Conservation (phyloP, 2,329 filamentous ascomycete genomes). For the Nigrospora sphaerica region DNA sequence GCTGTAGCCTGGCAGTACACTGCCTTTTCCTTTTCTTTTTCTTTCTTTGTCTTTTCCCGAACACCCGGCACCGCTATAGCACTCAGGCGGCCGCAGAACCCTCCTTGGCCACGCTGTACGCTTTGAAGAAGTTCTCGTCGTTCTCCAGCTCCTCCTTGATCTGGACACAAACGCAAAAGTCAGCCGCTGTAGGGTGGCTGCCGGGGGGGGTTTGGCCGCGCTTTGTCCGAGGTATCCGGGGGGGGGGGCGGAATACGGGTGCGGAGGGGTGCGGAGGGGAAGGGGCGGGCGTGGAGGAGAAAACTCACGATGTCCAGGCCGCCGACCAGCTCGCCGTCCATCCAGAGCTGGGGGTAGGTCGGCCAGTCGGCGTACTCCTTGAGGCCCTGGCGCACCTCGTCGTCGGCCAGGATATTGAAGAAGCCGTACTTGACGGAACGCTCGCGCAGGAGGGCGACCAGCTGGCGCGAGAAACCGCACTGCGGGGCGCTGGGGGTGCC, state of each 20-base stretch:
- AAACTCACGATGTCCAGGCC: constrained; percentile 87
- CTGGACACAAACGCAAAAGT: constrained; percentile 33
- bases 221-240: neutral
- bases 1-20: no score
- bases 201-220: no score
- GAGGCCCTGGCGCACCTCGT: constrained; percentile 90
- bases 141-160: constrained; percentile 89
- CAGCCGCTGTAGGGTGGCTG: neutral
- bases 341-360: constrained; percentile 92
- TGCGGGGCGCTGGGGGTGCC: constrained; percentile 83
- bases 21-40: no score
- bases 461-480: constrained; percentile 87
- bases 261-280: no score
- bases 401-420: constrained; percentile 97
- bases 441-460: constrained; percentile 81
- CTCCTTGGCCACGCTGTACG: constrained; percentile 52
- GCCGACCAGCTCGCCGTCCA: constrained; percentile 82
- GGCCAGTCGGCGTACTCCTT: constrained; percentile 99
- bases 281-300: no score
- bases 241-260: no score
- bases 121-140: constrained; percentile 73
- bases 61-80: no score
- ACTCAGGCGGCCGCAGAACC: constrained; percentile 27
- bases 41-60: no score
- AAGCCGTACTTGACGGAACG: constrained; percentile 93